A percentile compares a stretch with the other conserved stretches of the same genome.
These are phyloP conservation scores for Dothideomycetes sp. DNA, from an alignment of 2,329 filamentous ascomycete genomes.

Conservation along the genomic window DNA sequence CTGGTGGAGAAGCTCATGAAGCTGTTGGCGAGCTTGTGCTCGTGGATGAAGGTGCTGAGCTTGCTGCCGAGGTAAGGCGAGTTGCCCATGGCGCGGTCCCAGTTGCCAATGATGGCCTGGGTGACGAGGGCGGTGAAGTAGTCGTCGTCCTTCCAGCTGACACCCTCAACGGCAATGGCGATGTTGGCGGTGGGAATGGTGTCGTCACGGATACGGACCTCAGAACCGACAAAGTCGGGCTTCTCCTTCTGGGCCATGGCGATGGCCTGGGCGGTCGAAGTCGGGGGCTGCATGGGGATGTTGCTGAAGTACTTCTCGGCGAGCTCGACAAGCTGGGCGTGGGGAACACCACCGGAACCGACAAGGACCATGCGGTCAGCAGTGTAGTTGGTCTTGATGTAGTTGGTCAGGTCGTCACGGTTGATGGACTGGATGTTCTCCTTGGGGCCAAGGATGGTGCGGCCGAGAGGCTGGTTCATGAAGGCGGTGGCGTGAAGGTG, in stretches of 20 bases:
- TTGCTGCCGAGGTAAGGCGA: conserved; percentile 96
- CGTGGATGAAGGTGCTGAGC: conserved; percentile 88
- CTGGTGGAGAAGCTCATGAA: conserved; percentile 99
- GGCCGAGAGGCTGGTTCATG: conserved; percentile 90
- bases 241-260: conserved; percentile 70
- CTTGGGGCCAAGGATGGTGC: conserved; percentile 93
- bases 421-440: conserved; percentile 97
- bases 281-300: conserved; percentile 66
- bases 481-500: conserved; percentile 97
- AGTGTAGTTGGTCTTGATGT: conserved; percentile 99
- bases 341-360: conserved; percentile 85
- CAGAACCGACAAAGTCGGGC: conserved; percentile 93
- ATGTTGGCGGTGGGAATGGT: conserved; percentile 95
- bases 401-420: conserved; percentile 80
- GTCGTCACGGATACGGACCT: conserved; percentile 92
- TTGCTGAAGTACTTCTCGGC: conserved; percentile 90
- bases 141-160: conserved; percentile 98
- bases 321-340: conserved; percentile 87
- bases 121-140: conserved; percentile 98
- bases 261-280: conserved; percentile 61
- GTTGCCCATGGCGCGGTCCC: conserved; percentile 97
- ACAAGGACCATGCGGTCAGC: conserved; percentile 99
- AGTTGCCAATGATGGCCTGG: conserved; percentile 98
- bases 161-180: conserved; percentile 96
- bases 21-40: conserved; percentile 94